A percentile compares a stretch with the other conserved stretches of the same genome.
Conservation (phyloP, 208 protist genomes). For the Trypanosoma avium region DNA sequence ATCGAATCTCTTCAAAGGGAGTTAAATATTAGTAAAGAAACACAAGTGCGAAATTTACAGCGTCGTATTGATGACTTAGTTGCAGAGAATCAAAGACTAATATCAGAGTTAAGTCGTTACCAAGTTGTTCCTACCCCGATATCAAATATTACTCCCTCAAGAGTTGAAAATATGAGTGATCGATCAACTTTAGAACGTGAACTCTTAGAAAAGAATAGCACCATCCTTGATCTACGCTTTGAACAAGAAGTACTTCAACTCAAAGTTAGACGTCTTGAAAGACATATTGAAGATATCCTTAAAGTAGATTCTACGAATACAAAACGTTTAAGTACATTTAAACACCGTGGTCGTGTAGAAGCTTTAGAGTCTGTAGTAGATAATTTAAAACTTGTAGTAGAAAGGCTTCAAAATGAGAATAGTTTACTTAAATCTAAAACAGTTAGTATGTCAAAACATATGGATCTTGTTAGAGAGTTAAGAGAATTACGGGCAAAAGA, state of each 20-base stretch:
- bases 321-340: constrained; percentile 5
- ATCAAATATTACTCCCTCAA: background rate
- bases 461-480: constrained; percentile 62
- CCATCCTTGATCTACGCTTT: constrained; percentile 68
- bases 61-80: constrained; percentile 27
- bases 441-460: constrained; percentile 42
- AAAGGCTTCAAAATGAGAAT: constrained; percentile 78
- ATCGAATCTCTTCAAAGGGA: constrained; percentile 66
- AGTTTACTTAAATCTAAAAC: constrained; percentile 36
- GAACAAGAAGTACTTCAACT: constrained; percentile 61
- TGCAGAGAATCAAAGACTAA: constrained; percentile 36
- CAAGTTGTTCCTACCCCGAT: background rate
- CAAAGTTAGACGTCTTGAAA: constrained; percentile 55
- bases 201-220: constrained; percentile 37
- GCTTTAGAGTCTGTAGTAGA: constrained; percentile 65
- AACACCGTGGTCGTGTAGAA: constrained; percentile 16
- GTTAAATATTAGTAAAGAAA: constrained; percentile 48
- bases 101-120: constrained; percentile 34
- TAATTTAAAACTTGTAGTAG: constrained; percentile 74
- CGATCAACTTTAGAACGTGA: constrained; percentile 25
- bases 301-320: constrained; percentile 34
- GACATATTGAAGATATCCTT: constrained; percentile 62
- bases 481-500: constrained; percentile 46
- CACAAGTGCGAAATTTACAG: constrained; percentile 41
- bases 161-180: background rate